These are phyloP conservation scores for Calonectria naviculata DNA, from an alignment of 2,329 filamentous ascomycete genomes.

Conservation along the genomic window DNA sequence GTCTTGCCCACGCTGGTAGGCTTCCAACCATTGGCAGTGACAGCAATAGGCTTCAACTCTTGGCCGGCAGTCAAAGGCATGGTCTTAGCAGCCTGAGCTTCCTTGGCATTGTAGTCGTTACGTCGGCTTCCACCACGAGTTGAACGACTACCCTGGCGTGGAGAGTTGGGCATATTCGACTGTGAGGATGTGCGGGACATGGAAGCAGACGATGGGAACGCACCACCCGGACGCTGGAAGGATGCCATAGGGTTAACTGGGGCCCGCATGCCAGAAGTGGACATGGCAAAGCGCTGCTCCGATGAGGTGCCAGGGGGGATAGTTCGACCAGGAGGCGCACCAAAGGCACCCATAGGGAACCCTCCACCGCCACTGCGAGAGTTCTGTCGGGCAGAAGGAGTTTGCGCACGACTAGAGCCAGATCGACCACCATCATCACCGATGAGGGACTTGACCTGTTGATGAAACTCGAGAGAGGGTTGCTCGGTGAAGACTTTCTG, in stretches of 20 bases:
- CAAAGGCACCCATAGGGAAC: constrained; percentile 80
- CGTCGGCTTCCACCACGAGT: constrained; percentile 69
- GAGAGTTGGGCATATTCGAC: constrained; percentile 74
- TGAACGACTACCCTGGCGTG: constrained; percentile 73
- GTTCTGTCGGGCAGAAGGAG: constrained; percentile 62
- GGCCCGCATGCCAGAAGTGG: constrained; percentile 61
- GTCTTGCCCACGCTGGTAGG: constrained; percentile 74
- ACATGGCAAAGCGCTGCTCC: constrained; percentile 77
- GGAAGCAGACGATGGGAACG: constrained; percentile 69
- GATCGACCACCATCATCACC: constrained; percentile 79
- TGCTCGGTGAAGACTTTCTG: constrained; percentile 97
- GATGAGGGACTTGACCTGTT: constrained; percentile 87
- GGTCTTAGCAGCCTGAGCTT: constrained; percentile 80
- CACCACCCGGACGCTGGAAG: constrained; percentile 60
- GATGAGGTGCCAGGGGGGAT: constrained; percentile 83
- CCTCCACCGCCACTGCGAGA: constrained; percentile 62
- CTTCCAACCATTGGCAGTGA: constrained; percentile 88
- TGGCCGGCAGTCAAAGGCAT: constrained; percentile 91
- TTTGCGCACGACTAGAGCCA: constrained; percentile 63
- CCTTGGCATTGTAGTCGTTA: constrained; percentile 65
- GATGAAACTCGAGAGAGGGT: constrained; percentile 92
- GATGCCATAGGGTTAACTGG: constrained; percentile 54
- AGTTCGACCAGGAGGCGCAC: constrained; percentile 60
- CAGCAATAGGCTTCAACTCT: constrained; percentile 83
- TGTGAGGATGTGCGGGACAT: constrained; percentile 76